phyloP scores from a whole-genome alignment of 2,329 filamentous ascomycete species.

The Apiospora marii region DNA sequence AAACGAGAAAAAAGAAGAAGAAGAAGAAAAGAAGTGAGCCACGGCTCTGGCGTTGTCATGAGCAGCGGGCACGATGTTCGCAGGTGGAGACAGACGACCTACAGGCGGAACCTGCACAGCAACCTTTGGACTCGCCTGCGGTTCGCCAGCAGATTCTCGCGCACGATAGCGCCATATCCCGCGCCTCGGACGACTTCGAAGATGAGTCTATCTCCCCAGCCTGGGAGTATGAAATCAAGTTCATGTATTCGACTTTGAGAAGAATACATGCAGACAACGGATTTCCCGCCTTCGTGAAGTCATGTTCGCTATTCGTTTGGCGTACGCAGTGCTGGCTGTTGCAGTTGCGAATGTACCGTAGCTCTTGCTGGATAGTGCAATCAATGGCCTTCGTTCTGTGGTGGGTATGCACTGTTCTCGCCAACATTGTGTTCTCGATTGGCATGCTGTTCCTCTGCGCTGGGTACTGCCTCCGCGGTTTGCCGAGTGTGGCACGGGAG shows the following conservation, averaged over 20 bases:
- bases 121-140: not conserved
- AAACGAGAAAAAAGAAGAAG: too few relatives aligned
- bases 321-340: not conserved
- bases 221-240: not conserved
- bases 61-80: too few relatives aligned
- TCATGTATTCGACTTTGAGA: not conserved
- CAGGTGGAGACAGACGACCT: too few relatives aligned
- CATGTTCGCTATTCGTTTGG: not conserved
- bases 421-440: not conserved
- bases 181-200: not conserved
- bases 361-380: not conserved
- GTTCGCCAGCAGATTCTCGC: not conserved
- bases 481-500: not conserved
- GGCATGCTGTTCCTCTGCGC: not conserved
- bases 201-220: not conserved
- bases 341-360: not conserved
- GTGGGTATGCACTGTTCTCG: not conserved
- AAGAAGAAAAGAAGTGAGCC: too few relatives aligned
- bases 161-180: not conserved
- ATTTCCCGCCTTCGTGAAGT: not conserved
- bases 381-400: not conserved
- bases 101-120: too few relatives aligned
- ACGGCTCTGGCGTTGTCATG: too few relatives aligned
- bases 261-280: not conserved
- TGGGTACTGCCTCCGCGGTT: not conserved